These are phyloP conservation scores for Aethionema arabicum DNA, from an alignment of 345 rosid genomes.

Conservation along the genomic window DNA sequence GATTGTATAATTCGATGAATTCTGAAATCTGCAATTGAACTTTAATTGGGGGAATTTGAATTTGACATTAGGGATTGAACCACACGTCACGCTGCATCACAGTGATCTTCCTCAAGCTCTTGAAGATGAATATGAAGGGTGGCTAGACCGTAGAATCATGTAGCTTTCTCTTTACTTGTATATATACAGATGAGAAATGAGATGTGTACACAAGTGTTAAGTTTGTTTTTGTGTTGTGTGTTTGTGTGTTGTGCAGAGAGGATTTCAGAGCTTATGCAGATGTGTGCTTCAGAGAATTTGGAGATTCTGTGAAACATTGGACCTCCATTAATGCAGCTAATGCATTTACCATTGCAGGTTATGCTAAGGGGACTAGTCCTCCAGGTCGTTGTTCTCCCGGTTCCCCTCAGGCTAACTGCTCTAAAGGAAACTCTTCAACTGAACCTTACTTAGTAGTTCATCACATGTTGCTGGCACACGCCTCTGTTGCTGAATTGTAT, in stretches of 20 bases:
- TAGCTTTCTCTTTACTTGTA: constrained; percentile 13
- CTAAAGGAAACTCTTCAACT: constrained; percentile 53
- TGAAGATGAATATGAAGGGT: constrained; percentile 71
- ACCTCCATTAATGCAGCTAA: constrained; percentile 65
- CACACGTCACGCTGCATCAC: constrained; percentile 50
- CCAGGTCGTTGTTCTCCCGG: constrained; percentile 43
- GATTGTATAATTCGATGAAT: no score
- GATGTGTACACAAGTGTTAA: neutral
- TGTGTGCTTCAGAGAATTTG: constrained; percentile 66
- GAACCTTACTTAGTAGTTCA: constrained; percentile 65
- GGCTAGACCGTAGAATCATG: constrained; percentile 54
- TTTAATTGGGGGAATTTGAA: neutral
- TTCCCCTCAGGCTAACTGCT: constrained; percentile 22
- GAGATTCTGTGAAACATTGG: constrained; percentile 58
- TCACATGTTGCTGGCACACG: constrained; percentile 58
- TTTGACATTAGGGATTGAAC: constrained; percentile 46
- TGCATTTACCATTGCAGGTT: constrained; percentile 34
- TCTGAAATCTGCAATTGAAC: no score
- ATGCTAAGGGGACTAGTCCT: constrained; percentile 31
- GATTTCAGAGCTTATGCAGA: constrained; percentile 68
- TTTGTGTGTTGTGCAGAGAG: constrained; percentile 42
- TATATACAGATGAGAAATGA: no score
- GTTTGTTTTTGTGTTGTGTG: no score
- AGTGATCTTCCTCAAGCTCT: constrained; percentile 60
- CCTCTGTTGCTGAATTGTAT: constrained; percentile 53